These are phyloP conservation scores for Rhizopus microsporus DNA, from an alignment of 371 early-diverging fungal species.

Conservation along the genomic window DNA sequence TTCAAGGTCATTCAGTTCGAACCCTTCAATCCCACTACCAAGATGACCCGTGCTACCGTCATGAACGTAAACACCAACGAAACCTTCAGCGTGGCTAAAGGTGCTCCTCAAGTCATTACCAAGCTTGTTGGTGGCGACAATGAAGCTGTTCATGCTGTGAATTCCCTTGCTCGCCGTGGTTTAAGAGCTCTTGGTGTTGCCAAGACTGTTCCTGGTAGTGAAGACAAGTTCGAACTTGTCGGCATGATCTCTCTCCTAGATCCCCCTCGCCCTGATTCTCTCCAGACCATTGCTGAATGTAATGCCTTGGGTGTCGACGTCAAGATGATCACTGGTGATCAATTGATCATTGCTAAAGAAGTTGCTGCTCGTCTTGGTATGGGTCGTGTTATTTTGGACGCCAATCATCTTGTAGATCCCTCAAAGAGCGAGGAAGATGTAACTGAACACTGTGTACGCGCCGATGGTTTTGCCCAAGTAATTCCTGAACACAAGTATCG, in stretches of 20 bases:
- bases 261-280: constrained; percentile 75
- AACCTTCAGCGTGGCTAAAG: constrained; percentile 87
- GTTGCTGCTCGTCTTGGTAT: constrained; percentile 84
- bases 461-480: constrained; percentile 96
- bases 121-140: constrained; percentile 83
- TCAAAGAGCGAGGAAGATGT: constrained; percentile 82
- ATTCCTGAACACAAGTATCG: constrained; percentile 96
- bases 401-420: constrained; percentile 78
- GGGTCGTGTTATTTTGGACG: constrained; percentile 79
- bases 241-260: constrained; percentile 89
- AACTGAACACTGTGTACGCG: constrained; percentile 77
- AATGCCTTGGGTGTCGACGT: constrained; percentile 74
- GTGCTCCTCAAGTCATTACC: constrained; percentile 92
- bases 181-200: constrained; percentile 94
- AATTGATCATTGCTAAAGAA: constrained; percentile 87
- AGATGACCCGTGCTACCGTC: constrained; percentile 89
- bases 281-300: constrained; percentile 68
- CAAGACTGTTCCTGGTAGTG: constrained; percentile 58
- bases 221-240: constrained; percentile 61
- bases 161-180: constrained; percentile 82
- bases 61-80: constrained; percentile 67
- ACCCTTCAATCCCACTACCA: constrained; percentile 92
- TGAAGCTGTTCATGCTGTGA: constrained; percentile 81
- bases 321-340: constrained; percentile 93
- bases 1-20: constrained; percentile 86